Conservation (phyloP, 164 flowering plant genomes). For the Annona cherimola region DNA sequence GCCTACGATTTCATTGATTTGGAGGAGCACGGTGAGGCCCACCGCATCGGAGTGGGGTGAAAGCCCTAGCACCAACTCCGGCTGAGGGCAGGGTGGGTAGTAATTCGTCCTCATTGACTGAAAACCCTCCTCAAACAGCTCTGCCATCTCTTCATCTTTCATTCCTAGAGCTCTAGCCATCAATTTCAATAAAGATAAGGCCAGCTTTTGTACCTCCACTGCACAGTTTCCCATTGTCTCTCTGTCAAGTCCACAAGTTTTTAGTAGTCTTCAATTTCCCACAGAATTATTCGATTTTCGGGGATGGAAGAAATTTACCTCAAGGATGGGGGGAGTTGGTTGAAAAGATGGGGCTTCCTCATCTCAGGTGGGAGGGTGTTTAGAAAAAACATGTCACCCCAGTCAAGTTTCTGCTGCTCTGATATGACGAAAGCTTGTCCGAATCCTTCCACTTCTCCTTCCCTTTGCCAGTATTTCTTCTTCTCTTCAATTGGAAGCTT, state of each 20-base stretch:
- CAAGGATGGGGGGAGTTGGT: slow-evolving; percentile 28
- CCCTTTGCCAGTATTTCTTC: slow-evolving; percentile 28
- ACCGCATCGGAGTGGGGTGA: slow-evolving; percentile 45
- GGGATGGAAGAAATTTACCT: slow-evolving; percentile 21
- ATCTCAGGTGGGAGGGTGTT: slow-evolving; percentile 19
- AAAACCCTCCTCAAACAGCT: slow-evolving; percentile 21
- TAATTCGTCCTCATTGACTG: slow-evolving; percentile 34
- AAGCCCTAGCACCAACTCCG: slow-evolving; percentile 35
- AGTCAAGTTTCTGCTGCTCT: slow-evolving; percentile 52
- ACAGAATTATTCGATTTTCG: no score
- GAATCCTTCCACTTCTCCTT: slow-evolving; percentile 40
- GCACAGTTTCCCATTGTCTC: slow-evolving; percentile 32
- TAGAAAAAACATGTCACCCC: slow-evolving; percentile 45
- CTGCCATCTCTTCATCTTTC: slow-evolving; percentile 21
- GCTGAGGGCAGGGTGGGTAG: slow-evolving; percentile 43
- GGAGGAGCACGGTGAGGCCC: slow-evolving; percentile 37
- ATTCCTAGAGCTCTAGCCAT: slow-evolving; percentile 33
- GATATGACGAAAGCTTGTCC: slow-evolving; percentile 48
- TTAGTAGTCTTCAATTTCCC: no score
- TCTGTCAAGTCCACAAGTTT: slow-evolving; percentile 13
- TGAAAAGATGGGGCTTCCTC: slow-evolving; percentile 32
- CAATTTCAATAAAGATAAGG: slow-evolving; percentile 12
- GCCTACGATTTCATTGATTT: slow-evolving; percentile 38
- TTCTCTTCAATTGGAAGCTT: slow-evolving; percentile 44
- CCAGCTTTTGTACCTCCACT: slow-evolving; percentile 20